Conservation (phyloP, 805 yeast species). For the Yamadazyma philogaea region DNA sequence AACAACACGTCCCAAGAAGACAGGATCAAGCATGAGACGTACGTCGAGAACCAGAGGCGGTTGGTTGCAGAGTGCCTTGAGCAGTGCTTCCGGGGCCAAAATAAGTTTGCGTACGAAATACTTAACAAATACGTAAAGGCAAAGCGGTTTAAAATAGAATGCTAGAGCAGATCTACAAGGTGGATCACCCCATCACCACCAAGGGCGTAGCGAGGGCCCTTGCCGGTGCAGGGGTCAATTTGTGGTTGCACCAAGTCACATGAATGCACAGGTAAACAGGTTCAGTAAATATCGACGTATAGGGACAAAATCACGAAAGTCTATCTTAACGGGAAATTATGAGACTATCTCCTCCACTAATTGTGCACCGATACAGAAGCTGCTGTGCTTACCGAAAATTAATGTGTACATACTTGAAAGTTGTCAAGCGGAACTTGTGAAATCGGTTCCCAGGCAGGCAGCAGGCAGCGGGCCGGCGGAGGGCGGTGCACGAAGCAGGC, state of each 20-base stretch:
- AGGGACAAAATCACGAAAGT: too few relatives aligned
- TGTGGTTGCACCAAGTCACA: slow-evolving; percentile 1
- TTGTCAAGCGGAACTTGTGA: too few relatives aligned
- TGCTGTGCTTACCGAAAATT: too few relatives aligned
- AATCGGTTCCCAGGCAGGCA: too few relatives aligned
- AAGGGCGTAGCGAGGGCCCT: neutral
- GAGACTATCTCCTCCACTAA: too few relatives aligned
- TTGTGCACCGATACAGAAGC: too few relatives aligned
- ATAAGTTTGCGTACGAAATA: slow-evolving; percentile 10
- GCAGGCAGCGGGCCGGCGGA: too few relatives aligned
- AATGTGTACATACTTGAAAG: too few relatives aligned
- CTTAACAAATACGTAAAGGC: slow-evolving; percentile 11
- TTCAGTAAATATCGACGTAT: too few relatives aligned
- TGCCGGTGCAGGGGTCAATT: neutral
- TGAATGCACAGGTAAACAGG: neutral
- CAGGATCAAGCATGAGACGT: slow-evolving; percentile 8
- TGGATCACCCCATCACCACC: too few relatives aligned
- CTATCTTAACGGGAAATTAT: neutral
- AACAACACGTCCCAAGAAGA: slow-evolving; percentile 17
- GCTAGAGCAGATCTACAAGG: neutral
- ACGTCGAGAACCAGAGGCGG: neutral
- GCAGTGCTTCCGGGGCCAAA: slow-evolving; percentile 10
- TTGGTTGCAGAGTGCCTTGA: slow-evolving; percentile 8
- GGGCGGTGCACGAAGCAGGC: too few relatives aligned
- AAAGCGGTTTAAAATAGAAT: slow-evolving; percentile 2